Evolutionary conservation across 495 filamentous ascomycete species (phyloP), one percentile per base, ranked within the genome.

Genomic region (Aspergillus cristatus): DNA sequence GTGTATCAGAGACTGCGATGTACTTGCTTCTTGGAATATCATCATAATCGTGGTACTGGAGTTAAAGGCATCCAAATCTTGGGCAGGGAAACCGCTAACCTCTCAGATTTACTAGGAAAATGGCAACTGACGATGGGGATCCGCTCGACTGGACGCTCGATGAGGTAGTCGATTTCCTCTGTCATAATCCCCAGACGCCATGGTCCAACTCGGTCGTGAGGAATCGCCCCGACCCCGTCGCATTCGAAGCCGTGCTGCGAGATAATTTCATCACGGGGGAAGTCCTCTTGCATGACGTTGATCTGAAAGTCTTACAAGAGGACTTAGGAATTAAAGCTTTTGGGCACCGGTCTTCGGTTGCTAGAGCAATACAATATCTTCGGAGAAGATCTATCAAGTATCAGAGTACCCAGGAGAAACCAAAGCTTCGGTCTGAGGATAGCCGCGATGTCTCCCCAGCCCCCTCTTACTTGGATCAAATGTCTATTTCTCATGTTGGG

Each of bases 141-240:
- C 84, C 84, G 1, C 74, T 75, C 43, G 54, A 75, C 43, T 89
- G 84, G 84, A 63, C 63, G 15, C 63, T 79, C 15, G 78, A 85
- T 14, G 65, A 76, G 24, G 72, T 87, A 1, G 71, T 84, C 0
- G 52, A 55, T 10, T 79, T 79, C 36, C 56, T 90, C 3, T 86
- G 82, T 58, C 63, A 71, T 18, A 28, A 55, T 2, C 48, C 65
- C 14, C 54, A 63, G 26, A 68, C 69, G 7, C 56, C 62, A 40
- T 68, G 65, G 65, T 54, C 63, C 5, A 34, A 38, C 22, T 62
- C 54, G 8, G 34, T 42, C 26, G 46, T 44, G 1, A 32, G 38
- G 14, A 29, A 46, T 6, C 60, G 76, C 6, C 79, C 78, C 14
- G 63, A 82, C 29, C 55, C 63, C 0, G 45, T 45, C 6, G 15